phyloP scores from a whole-genome alignment of 805 yeast species.

The Saccharomycopsis synnaedendra region DNA sequence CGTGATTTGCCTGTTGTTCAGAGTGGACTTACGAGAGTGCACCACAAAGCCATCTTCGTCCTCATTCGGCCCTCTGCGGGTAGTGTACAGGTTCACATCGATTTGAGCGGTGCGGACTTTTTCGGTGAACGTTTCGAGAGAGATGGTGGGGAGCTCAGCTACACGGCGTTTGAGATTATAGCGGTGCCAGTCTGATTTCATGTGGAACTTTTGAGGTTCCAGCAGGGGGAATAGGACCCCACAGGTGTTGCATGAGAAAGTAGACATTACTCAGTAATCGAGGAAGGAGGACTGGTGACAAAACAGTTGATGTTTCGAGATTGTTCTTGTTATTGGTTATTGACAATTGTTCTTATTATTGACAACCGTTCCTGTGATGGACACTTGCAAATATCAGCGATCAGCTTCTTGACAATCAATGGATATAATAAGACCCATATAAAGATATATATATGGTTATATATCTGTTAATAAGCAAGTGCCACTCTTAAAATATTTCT shows the following conservation, averaged over 20 bases:
- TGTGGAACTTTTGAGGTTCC: constrained; percentile 82
- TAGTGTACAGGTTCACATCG: background rate
- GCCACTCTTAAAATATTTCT: no score
- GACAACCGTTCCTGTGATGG: no score
- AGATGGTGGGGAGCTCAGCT: constrained; percentile 66
- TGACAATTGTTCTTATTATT: no score
- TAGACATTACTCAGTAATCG: no score
- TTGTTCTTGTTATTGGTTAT: no score
- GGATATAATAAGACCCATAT: no score
- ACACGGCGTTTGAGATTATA: constrained; percentile 91
- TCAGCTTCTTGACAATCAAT: no score
- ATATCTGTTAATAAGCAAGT: no score
- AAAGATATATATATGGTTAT: no score
- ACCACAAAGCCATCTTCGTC: constrained; percentile 47
- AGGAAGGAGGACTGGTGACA: no score
- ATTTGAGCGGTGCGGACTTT: constrained; percentile 27
- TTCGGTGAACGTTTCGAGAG: constrained; percentile 51
- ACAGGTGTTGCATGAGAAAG: constrained; percentile 76
- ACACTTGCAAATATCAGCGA: no score
- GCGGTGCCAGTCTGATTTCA: constrained; percentile 98
- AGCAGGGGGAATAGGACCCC: constrained; percentile 68
- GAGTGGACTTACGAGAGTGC: constrained; percentile 20
- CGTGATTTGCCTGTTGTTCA: constrained; percentile 24
- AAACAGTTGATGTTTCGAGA: no score
- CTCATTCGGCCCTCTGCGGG: constrained; percentile 20